Base-by-base conservation (phyloP, 768 basidiomycete genomes). In the Phaeotremella fagi region DNA sequence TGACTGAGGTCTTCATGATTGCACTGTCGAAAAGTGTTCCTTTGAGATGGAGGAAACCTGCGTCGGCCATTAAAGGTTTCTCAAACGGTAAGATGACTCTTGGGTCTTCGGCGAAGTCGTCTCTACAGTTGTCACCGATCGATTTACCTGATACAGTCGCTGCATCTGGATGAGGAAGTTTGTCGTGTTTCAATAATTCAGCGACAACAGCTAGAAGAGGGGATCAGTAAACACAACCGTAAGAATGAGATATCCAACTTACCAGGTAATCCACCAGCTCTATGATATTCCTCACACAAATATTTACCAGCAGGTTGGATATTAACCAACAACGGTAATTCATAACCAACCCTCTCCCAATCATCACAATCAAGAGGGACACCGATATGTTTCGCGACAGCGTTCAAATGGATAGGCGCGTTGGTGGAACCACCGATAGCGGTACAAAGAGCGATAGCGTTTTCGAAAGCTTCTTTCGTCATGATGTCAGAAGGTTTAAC, bases 1-100 rank as follows among this genome's bases (percentile, higher is more conserved):
- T 74, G 52, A 74, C 72, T 4, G 71, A 72, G 0, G 70, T 70
- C 57, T 69, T 70, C 68, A 70, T 72, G 55, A 72, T 74, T 12
- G 64, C 72, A 41, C 61, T 64, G 53, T 74, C 68, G 65, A 74
- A 74, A 1, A 74, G 54, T 5, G 37, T 61, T 1, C 72, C 72
- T 22, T 60, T 69, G 45, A 74, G 61, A 53, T 71, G 49, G 22
- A 74, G 41, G 58, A 74, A 74, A 14, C 72, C 72, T 9, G 72
- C 72, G 20, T 66, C 48, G 4, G 55, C 29, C 44, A 62, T 54
- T 24, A 74, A 60, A 2, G 72, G 72, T 24, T 65, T 56, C 11
- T 63, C 57, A 52, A 59, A 62, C 0, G 70, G 62, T 6, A 62
- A 31, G 55, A 74, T 74, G 29, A 74, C 72, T 12, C 71, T 57